Evolutionary conservation across 768 basidiomycete genomes (phyloP), one percentile per base, ranked within the genome.

Genomic region (Filobasidium wieringae): DNA sequence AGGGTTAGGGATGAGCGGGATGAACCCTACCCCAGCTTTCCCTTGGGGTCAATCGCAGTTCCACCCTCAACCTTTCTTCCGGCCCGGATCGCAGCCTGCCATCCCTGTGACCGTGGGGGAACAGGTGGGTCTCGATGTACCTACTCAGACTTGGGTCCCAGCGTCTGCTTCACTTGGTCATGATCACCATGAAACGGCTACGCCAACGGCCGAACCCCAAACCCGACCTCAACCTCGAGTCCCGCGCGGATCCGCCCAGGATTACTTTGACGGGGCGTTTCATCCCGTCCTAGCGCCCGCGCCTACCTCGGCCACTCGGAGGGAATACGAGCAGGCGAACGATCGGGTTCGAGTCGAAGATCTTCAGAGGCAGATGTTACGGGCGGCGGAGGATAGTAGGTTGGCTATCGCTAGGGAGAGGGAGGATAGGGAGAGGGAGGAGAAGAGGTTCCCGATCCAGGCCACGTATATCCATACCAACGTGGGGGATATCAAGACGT

Each of bases 401-500:
- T 7, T 14, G 27, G 53, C 58, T 12, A 7, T 59, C 9, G 43
- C 54, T 2, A 14, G 12, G n/a, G 53, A 60, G 36, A 41, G 30
- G 39, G 29, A 30, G 31, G 22, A 24, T 4, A 29, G 37, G 27
- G 30, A 29, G 17, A 9, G 26, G 22, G 45, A 55, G 15, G 37
- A 37, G 43, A 12, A 2, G 50, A 19, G 2, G 3, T 30, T 4
- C 33, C 50, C 14, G 6, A 26, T 24, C n/a, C 11, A 53, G 15
- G 40, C 58, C 24, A 54, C 41, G 2, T 59, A 54, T 37, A 29
- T 59, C 24, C 52, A 59, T 22, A 59, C 58, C 9, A n/a, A 41
- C n/a, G 53, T 34, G 39, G 58, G 58, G 11, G 37, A 54, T 17
- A 49, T 59, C 58, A 59, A 59, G 34, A 55, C 53, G 6, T 59